phyloP scores from a whole-genome alignment of 2,329 filamentous ascomycete species.

The Neonectria magnoliae region DNA sequence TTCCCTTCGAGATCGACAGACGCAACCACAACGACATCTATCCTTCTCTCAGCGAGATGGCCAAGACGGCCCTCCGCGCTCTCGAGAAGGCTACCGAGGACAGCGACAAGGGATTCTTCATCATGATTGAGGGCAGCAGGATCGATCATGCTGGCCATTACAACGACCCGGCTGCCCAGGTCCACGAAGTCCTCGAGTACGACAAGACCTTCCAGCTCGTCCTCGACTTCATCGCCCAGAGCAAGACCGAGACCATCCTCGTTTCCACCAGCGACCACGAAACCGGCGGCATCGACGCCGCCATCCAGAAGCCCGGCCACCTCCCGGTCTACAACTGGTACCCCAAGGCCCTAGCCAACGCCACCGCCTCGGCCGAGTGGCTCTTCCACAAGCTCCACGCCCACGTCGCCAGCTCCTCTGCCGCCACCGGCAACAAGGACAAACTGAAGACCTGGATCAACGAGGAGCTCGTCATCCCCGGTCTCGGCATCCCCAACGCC shows the following conservation, averaged over 20 bases:
- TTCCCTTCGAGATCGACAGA: constrained; percentile 95
- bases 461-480: constrained; percentile 71
- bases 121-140: constrained; percentile 97
- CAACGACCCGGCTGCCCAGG: constrained; percentile 85
- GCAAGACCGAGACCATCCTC: constrained; percentile 78
- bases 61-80: constrained; percentile 80
- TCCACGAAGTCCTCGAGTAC: constrained; percentile 94
- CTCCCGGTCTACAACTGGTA: constrained; percentile 78
- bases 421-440: constrained; percentile 45
- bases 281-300: constrained; percentile 87
- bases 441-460: constrained; percentile 73
- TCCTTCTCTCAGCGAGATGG: constrained; percentile 92
- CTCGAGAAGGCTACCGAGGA: constrained; percentile 83
- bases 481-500: constrained; percentile 81
- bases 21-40: constrained; percentile 81
- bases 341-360: constrained; percentile 78
- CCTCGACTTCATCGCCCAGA: constrained; percentile 82
- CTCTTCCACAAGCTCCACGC: constrained; percentile 70
- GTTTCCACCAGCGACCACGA: constrained; percentile 96
- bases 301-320: constrained; percentile 70
- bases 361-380: constrained; percentile 81
- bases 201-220: constrained; percentile 87
- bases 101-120: constrained; percentile 92
- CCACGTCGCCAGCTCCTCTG: constrained; percentile 59
- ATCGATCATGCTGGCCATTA: constrained; percentile 95